Conservation (phyloP, 2,329 filamentous ascomycete species). For the Aspergillus ochraceoroseus region DNA sequence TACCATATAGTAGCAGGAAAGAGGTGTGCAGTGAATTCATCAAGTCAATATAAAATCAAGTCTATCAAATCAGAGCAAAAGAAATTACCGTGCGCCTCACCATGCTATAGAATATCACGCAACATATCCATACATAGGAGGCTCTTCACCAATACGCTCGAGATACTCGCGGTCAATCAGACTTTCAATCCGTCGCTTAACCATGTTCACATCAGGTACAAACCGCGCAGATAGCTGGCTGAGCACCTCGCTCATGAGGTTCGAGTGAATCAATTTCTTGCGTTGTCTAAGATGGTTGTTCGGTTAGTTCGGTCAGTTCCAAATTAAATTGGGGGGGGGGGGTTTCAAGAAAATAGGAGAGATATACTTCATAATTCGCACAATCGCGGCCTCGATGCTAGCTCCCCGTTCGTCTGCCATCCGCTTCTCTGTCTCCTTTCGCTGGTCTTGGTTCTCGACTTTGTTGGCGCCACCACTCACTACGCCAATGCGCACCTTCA, state of each 20-base stretch:
- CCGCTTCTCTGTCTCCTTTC: slow-evolving; percentile 49
- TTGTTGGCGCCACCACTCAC: slow-evolving; percentile 72
- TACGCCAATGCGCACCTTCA: slow-evolving; percentile 85
- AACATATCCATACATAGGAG: slow-evolving; percentile 45
- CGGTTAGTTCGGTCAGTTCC: slow-evolving; percentile 12
- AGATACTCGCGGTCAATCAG: slow-evolving; percentile 53
- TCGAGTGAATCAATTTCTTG: slow-evolving; percentile 46
- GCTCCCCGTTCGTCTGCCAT: slow-evolving; percentile 48
- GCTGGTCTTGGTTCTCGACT: slow-evolving; percentile 67
- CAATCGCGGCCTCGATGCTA: slow-evolving; percentile 51
- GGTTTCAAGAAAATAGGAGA: slow-evolving; percentile 1
- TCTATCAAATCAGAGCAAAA: no score
- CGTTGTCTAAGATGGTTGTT: slow-evolving; percentile 38
- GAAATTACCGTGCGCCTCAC: no score
- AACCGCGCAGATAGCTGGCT: slow-evolving; percentile 47
- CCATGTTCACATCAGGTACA: slow-evolving; percentile 49
- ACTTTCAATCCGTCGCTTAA: slow-evolving; percentile 51
- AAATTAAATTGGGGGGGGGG: neutral
- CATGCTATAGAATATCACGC: slow-evolving; percentile 30
- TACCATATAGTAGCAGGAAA: no score
- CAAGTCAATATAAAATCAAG: no score
- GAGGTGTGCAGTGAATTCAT: no score
- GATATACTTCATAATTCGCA: slow-evolving; percentile 52
- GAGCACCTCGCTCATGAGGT: slow-evolving; percentile 50
- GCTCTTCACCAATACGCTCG: slow-evolving; percentile 43